Base-by-base conservation (phyloP, 2,329 filamentous ascomycete species). In the Eutypella sp. region DNA sequence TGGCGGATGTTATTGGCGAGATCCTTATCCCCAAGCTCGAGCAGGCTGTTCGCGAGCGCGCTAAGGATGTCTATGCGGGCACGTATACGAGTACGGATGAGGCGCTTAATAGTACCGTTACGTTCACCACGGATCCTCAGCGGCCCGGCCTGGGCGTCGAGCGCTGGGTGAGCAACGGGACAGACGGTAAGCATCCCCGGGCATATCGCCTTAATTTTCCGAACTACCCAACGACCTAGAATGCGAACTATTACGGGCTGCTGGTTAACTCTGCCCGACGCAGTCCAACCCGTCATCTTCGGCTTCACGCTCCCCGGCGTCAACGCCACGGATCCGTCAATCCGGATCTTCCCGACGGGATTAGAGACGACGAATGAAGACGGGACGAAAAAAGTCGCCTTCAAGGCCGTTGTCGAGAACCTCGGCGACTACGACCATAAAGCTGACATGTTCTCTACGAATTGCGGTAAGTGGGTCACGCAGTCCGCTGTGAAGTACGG, bases 331-430 rank as follows among this genome's bases (percentile, higher is more conserved):
- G 49, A 40, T 18, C 55, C 57, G 13, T 44, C 50, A 23, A 48
- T 60, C n/a, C 58, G 60, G 27, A 39, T 63, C 3, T 61, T 59
- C 44, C 60, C 60, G 5, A 52, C 60, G 5, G 58, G 58, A 5
- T 48, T 62, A 1, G 56, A 59, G 43, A 45, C 46, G 16, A 42
- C 15, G 15, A 44, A 19, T 3, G 44, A 18, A 5, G 47, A 47
- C 25, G 50, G 47, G 10, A 39, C 38, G 10, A 42, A 19, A 33
- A 47, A 45, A 27, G 38, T 58, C 1, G 57, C 57, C 3, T 60
- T 58, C 47, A 61, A 60, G 46, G 57, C 58, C 11, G 53, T 62
- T 47, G 47, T 62, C 3, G 57, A 61, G 50, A 53, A 61, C 22
- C 51, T 57, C 16, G 52, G 45, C 18, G 33, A 46, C 15, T 13